Evolutionary conservation across 108 stramenopile species (phyloP).

Genomic region (Nitzschia palea): DNA sequence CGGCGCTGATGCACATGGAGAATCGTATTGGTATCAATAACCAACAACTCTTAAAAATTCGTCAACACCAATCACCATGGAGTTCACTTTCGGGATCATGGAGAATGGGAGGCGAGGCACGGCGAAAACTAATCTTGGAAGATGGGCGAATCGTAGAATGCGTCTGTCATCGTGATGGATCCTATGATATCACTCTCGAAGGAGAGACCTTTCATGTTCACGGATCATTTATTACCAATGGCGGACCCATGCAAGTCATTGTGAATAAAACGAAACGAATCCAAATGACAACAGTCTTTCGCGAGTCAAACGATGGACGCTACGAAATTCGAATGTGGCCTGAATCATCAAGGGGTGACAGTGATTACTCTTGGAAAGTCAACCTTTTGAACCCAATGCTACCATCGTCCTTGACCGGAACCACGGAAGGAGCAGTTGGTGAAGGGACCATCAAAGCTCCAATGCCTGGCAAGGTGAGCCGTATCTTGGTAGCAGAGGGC

Average conservation of each 20-base stretch:
- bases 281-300: slow-evolving; percentile 6
- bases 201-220: slow-evolving; percentile 14
- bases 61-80: slow-evolving; percentile 33
- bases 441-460: slow-evolving; percentile 57
- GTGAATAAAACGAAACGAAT: slow-evolving; percentile 25
- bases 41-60: slow-evolving; percentile 3
- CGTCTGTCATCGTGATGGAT: slow-evolving; percentile 45
- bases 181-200: slow-evolving; percentile 38
- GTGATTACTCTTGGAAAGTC: slow-evolving; percentile 33
- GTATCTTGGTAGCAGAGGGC: slow-evolving; percentile 55
- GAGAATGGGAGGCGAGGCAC: slow-evolving; percentile 32
- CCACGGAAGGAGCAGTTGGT: not conserved
- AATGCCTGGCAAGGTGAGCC: slow-evolving; percentile 87
- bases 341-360: not conserved
- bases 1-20: slow-evolving; percentile 43
- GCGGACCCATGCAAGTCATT: slow-evolving; percentile 17
- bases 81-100: slow-evolving; percentile 47
- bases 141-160: slow-evolving; percentile 30
- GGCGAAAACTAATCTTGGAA: slow-evolving; percentile 4
- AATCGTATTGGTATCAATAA: slow-evolving; percentile 23
- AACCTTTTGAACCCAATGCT: slow-evolving; percentile 22
- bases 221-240: slow-evolving; percentile 16
- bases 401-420: not conserved
- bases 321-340: slow-evolving; percentile 51
- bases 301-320: slow-evolving; percentile 15